Percentiles rank a stretch among this genome's conserved stretches.
These are phyloP conservation scores for Pyrrhoderma lamaoense DNA, from an alignment of 1,284 basidiomycete genomes.

Conservation along the genomic window DNA sequence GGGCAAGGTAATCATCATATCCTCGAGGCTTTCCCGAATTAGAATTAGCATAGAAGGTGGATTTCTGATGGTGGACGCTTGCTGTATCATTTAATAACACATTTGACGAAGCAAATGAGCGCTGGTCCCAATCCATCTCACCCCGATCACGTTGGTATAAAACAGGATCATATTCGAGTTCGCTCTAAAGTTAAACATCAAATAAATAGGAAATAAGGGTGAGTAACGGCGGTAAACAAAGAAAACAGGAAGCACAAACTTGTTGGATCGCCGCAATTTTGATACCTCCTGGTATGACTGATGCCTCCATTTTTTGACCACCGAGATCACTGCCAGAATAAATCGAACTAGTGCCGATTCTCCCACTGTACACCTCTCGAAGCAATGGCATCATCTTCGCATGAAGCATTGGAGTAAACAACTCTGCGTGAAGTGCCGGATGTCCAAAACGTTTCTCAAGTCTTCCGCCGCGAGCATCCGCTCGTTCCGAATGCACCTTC, in stretches of 20 bases:
- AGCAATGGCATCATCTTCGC: conserved; percentile 76
- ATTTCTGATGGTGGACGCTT: conserved; percentile 34
- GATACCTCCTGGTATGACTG: conserved; percentile 65
- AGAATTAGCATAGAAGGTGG: conserved; percentile 32
- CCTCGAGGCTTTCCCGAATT: conserved; percentile 22
- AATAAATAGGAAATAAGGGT: background rate
- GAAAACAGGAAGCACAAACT: conserved; percentile 30
- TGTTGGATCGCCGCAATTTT: conserved; percentile 73
- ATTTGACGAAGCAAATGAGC: conserved; percentile 57
- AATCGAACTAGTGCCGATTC: conserved; percentile 53
- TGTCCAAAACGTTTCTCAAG: conserved; percentile 83
- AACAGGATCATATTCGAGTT: conserved; percentile 69
- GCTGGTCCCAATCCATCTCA: conserved; percentile 72
- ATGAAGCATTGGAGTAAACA: conserved; percentile 86
- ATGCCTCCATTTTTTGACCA: conserved; percentile 64
- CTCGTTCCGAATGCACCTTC: conserved; percentile 62
- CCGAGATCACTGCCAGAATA: conserved; percentile 62
- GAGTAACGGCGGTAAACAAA: background rate
- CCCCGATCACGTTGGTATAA: conserved; percentile 72
- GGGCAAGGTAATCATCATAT: conserved; percentile 51
- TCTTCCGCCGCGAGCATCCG: conserved; percentile 61
- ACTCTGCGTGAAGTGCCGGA: conserved; percentile 68
- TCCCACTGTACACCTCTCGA: conserved; percentile 66
- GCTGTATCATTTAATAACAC: conserved; percentile 36
- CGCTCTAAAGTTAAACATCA: conserved; percentile 33